Conservation (phyloP, 108 stramenopile genomes). For the Cylindrotheca fusiformis region DNA sequence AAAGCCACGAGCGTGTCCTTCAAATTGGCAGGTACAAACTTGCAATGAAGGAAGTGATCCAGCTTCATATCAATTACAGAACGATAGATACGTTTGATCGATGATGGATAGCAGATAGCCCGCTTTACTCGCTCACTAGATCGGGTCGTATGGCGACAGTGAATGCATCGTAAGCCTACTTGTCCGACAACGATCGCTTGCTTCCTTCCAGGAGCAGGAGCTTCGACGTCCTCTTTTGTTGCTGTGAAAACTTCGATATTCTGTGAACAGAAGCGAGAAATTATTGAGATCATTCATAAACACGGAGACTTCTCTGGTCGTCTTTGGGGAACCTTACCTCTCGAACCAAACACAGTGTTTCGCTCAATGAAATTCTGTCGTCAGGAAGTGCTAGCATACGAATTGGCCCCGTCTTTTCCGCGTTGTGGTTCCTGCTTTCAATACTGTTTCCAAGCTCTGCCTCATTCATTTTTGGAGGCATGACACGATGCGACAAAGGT, state of each 20-base stretch:
- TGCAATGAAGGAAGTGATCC: constrained; percentile 83
- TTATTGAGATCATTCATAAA: neutral
- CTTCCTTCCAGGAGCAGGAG: constrained; percentile 88
- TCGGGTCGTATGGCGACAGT: constrained; percentile 68
- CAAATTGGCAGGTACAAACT: constrained; percentile 67
- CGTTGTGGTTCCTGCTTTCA: neutral
- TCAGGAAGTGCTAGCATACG: constrained; percentile 74
- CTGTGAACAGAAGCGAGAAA: constrained; percentile 2
- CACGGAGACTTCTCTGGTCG: neutral
- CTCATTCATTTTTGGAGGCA: neutral
- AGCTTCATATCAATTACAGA: constrained; percentile 93
- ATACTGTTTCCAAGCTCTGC: too few relatives aligned
- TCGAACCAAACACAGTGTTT: constrained; percentile 83
- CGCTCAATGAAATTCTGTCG: constrained; percentile 83
- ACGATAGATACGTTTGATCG: constrained; percentile 82
- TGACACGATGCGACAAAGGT: neutral
- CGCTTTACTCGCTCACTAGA: constrained; percentile 82
- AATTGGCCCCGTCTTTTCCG: constrained; percentile 19
- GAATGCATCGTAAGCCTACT: constrained; percentile 86
- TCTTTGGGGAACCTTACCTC: constrained; percentile 39
- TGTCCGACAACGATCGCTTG: constrained; percentile 80
- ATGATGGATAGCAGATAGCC: constrained; percentile 87
- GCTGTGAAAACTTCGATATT: constrained; percentile 88
- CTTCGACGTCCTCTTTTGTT: constrained; percentile 74
- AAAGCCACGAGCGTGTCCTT: constrained; percentile 68